A percentile compares a stretch with the other conserved stretches of the same genome.
Conservation (phyloP, 345 rosid species). For the Cochlearia excelsa region DNA sequence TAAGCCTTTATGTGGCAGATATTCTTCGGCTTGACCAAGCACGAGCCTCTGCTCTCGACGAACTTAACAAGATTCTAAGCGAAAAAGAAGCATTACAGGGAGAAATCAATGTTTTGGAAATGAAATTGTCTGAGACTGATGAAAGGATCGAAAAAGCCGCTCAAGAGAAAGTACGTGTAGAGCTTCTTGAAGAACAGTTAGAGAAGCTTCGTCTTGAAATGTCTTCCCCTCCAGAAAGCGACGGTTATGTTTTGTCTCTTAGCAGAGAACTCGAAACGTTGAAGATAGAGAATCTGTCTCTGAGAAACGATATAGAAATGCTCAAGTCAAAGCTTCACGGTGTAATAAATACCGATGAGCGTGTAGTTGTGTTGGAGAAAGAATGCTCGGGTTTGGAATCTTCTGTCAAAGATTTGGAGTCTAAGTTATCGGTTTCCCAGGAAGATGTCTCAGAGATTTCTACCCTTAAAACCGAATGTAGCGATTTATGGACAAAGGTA, state of each 20-base stretch:
- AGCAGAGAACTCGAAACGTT: slow-evolving; percentile 59
- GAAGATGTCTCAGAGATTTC: slow-evolving; percentile 70
- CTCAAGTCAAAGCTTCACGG: slow-evolving; percentile 53
- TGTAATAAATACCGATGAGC: slow-evolving; percentile 61
- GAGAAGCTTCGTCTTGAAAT: slow-evolving; percentile 61
- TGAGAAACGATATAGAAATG: slow-evolving; percentile 61
- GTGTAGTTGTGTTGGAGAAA: slow-evolving; percentile 60
- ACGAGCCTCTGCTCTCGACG: slow-evolving; percentile 68
- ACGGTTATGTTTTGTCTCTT: slow-evolving; percentile 44
- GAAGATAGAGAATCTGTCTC: slow-evolving; percentile 59
- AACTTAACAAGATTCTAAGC: slow-evolving; percentile 55
- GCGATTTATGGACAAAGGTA: slow-evolving; percentile 67
- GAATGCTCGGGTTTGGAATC: slow-evolving; percentile 60
- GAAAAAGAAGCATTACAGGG: slow-evolving; percentile 80
- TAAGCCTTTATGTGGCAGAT: slow-evolving; percentile 44
- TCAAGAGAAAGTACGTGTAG: slow-evolving; percentile 68
- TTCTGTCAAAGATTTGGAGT: slow-evolving; percentile 67
- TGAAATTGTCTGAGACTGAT: slow-evolving; percentile 82
- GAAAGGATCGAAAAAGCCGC: slow-evolving; percentile 74
- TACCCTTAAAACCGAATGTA: slow-evolving; percentile 62
- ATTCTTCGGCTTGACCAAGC: slow-evolving; percentile 81
- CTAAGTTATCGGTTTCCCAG: slow-evolving; percentile 61
- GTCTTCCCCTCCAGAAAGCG: slow-evolving; percentile 35
- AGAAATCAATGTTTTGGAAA: slow-evolving; percentile 63
- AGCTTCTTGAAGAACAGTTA: slow-evolving; percentile 67